These are phyloP conservation scores for Emericellopsis terricola DNA, from an alignment of 495 filamentous ascomycete genomes.

Conservation along the genomic window DNA sequence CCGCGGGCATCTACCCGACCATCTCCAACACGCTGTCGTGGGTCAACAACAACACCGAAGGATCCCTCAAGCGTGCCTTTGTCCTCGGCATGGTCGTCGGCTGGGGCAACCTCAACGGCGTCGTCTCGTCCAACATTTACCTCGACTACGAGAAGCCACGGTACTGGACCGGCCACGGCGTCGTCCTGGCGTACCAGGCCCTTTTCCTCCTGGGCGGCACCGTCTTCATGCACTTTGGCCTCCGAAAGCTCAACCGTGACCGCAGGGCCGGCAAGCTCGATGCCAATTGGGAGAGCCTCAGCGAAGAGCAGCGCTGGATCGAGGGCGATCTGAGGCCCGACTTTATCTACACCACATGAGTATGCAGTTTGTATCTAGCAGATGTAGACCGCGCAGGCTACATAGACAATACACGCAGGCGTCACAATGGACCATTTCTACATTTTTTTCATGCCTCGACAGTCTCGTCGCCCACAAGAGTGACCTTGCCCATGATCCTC, in stretches of 20 bases:
- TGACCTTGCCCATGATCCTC: no score
- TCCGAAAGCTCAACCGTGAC: constrained; percentile 45
- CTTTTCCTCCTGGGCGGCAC: constrained; percentile 32
- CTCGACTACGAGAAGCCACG: constrained; percentile 16
- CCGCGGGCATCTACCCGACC: constrained; percentile 79
- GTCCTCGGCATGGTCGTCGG: constrained; percentile 76
- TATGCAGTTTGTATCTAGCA: background rate
- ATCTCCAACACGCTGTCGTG: constrained; percentile 87
- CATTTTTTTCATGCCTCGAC: no score
- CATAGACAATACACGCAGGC: no score
- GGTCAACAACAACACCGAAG: constrained; percentile 80
- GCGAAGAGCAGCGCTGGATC: constrained; percentile 35
- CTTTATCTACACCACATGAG: constrained; percentile 57
- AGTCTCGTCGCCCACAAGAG: no score
- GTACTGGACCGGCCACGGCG: constrained; percentile 26
- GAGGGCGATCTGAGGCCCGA: constrained; percentile 61
- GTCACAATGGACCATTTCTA: no score
- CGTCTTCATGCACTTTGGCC: constrained; percentile 43
- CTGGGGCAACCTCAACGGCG: constrained; percentile 85
- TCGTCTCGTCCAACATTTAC: constrained; percentile 61
- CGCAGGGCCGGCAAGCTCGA: constrained; percentile 48
- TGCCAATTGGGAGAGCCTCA: constrained; percentile 42
- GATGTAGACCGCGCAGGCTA: no score
- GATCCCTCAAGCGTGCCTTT: constrained; percentile 82
- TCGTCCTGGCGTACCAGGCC: constrained; percentile 30